Percentiles rank a stretch among this genome's conserved stretches.
phyloP scores from a whole-genome alignment of 352 stramenopile species.

The Phytophthora quininea region DNA sequence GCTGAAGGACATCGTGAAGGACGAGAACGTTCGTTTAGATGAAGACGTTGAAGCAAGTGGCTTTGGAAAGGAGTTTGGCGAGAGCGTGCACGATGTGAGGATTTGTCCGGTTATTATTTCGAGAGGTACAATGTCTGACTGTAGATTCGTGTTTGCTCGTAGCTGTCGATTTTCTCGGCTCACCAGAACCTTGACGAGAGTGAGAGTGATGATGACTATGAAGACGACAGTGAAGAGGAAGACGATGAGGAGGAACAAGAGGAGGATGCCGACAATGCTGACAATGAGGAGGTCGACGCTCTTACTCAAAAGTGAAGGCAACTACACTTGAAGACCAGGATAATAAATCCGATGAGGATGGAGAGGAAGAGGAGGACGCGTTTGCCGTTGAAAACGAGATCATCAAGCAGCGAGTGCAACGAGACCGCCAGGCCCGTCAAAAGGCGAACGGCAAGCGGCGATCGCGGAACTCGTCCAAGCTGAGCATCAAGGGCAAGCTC shows the following conservation, averaged over 20 bases:
- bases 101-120: not conserved
- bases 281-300: constrained; percentile 40
- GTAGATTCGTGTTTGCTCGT: constrained; percentile 8
- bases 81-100: constrained; percentile 70
- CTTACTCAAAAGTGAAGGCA: constrained; percentile 47
- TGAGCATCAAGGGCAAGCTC: constrained; percentile 87
- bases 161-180: constrained; percentile 86
- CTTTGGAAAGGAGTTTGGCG: constrained; percentile 81
- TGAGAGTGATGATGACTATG: constrained; percentile 42
- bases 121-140: not conserved
- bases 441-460: constrained; percentile 65
- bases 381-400: constrained; percentile 70
- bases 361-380: constrained; percentile 45
- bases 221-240: constrained; percentile 51
- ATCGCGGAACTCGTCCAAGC: constrained; percentile 82
- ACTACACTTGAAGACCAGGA: constrained; percentile 26
- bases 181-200: constrained; percentile 58
- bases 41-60: constrained; percentile 80
- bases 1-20: constrained; percentile 72
- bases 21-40: constrained; percentile 66
- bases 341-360: constrained; percentile 31
- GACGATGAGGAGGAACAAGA: constrained; percentile 21
- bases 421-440: constrained; percentile 59
- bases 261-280: constrained; percentile 36
- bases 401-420: constrained; percentile 85